Evolutionary conservation across 331 rosid genomes (phyloP).

Genomic region (Saraca asoca): DNA sequence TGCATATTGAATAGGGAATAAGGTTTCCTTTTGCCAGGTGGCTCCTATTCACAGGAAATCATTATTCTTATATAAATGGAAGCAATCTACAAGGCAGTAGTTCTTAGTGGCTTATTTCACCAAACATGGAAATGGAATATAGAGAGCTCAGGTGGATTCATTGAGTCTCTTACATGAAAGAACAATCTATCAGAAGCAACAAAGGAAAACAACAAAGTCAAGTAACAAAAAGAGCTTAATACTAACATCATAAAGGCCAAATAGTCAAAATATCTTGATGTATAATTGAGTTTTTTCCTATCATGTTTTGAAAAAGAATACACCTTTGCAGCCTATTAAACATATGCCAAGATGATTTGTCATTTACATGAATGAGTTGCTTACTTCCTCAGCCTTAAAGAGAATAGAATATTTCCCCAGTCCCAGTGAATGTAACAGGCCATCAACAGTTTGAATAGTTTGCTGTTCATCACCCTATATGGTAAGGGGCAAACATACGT

Average conservation of each 20-base stretch:
- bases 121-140: conserved; percentile 5
- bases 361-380: conserved; percentile 39
- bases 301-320: neutral
- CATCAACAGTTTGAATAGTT: conserved; percentile 73
- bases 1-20: no score
- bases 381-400: conserved; percentile 96
- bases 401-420: conserved; percentile 77
- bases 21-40: neutral
- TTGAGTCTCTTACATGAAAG: neutral
- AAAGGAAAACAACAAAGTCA: conserved; percentile 16
- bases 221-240: neutral
- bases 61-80: conserved; percentile 24
- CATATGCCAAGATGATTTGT: conserved; percentile 6
- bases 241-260: conserved; percentile 12
- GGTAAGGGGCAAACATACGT: conserved; percentile 27
- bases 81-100: conserved; percentile 14
- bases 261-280: neutral
- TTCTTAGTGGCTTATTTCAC: conserved; percentile 6
- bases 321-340: neutral
- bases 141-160: conserved; percentile 5
- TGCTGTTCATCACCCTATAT: conserved; percentile 68
- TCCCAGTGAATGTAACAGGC: conserved; percentile 73
- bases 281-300: conserved; percentile 22
- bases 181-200: conserved; percentile 15
- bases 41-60: neutral